Evolutionary conservation across 2,329 filamentous ascomycete genomes (phyloP).

Genomic region (Scopulariopsis brevicaulis): DNA sequence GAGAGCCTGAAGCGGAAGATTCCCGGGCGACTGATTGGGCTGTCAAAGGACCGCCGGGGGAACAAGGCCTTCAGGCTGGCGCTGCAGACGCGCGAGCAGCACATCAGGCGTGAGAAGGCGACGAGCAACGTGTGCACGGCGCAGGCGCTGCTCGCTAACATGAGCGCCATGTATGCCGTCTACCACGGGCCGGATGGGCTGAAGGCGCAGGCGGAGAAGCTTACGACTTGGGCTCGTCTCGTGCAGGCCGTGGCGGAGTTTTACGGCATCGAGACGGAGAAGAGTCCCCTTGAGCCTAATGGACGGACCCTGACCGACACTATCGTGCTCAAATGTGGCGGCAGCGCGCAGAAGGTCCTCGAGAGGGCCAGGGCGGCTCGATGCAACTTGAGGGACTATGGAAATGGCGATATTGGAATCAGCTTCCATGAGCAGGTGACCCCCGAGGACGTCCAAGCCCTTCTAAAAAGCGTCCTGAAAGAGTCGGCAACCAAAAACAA

Average conservation of each 20-base stretch:
- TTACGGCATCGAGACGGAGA: constrained; percentile 52
- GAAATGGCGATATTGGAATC: constrained; percentile 18
- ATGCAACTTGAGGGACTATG: constrained; percentile 15
- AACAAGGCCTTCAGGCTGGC: constrained; percentile 72
- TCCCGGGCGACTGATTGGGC: constrained; percentile 77
- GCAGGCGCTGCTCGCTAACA: constrained; percentile 87
- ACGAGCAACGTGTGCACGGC: constrained; percentile 97
- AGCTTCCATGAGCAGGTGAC: constrained; percentile 15
- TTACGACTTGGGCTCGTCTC: constrained; percentile 59
- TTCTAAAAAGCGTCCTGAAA: constrained; percentile 29
- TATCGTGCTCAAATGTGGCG: constrained; percentile 50
- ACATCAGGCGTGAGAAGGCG: constrained; percentile 91
- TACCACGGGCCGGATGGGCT: constrained; percentile 85
- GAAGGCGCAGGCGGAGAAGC: constrained; percentile 69
- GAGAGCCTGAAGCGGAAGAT: constrained; percentile 94
- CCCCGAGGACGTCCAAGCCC: constrained; percentile 33
- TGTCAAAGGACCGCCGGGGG: constrained; percentile 83
- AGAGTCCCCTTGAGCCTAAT: constrained; percentile 42
- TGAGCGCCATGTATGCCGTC: constrained; percentile 88
- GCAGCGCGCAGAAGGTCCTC: constrained; percentile 27
- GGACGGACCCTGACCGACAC: constrained; percentile 68
- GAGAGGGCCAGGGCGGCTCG: constrained; percentile 1
- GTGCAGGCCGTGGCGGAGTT: constrained; percentile 53
- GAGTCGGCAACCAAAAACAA: constrained; percentile 14
- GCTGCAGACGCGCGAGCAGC: constrained; percentile 88